Conservation (phyloP, 1,284 basidiomycete species). For the Apiotrichum mycotoxinovorans region DNA sequence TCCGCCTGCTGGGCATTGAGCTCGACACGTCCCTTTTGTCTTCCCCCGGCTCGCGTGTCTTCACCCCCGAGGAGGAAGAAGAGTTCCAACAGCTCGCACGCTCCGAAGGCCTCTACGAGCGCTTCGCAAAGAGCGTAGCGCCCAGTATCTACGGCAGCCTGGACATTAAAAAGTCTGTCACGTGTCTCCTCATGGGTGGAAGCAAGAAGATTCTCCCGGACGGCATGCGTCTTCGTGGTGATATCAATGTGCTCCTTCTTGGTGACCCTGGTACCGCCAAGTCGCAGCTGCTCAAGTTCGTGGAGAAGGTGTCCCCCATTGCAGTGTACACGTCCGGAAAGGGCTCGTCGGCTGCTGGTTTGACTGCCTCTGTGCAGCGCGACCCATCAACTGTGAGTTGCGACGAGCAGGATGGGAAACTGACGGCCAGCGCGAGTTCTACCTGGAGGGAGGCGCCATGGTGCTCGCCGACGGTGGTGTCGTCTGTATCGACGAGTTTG, state of each 20-base stretch:
- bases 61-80: slow-evolving; percentile 94
- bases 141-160: slow-evolving; percentile 94
- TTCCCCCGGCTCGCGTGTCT: slow-evolving; percentile 64
- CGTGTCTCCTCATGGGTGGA: slow-evolving; percentile 91
- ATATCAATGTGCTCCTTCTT: slow-evolving; percentile 94
- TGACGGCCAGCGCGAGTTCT: slow-evolving; percentile 79
- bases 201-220: slow-evolving; percentile 98
- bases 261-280: slow-evolving; percentile 99
- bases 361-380: slow-evolving; percentile 95
- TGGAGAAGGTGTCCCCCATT: slow-evolving; percentile 96
- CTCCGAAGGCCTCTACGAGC: slow-evolving; percentile 86
- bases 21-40: slow-evolving; percentile 63
- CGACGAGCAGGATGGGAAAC: background rate
- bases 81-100: slow-evolving; percentile 85
- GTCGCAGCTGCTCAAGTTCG: slow-evolving; percentile 95
- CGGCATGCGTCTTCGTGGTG: slow-evolving; percentile 93
- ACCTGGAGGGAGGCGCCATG: slow-evolving; percentile 98
- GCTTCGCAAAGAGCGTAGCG: slow-evolving; percentile 89
- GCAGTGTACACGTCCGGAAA: slow-evolving; percentile 98
- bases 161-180: slow-evolving; percentile 98
- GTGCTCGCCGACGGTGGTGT: slow-evolving; percentile 97
- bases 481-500: slow-evolving; percentile 99
- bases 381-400: slow-evolving; percentile 76
- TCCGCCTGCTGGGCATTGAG: slow-evolving; percentile 89
- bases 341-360: slow-evolving; percentile 93